phyloP scores from a whole-genome alignment of 805 yeast species.

The Huiozyma sinensis region DNA sequence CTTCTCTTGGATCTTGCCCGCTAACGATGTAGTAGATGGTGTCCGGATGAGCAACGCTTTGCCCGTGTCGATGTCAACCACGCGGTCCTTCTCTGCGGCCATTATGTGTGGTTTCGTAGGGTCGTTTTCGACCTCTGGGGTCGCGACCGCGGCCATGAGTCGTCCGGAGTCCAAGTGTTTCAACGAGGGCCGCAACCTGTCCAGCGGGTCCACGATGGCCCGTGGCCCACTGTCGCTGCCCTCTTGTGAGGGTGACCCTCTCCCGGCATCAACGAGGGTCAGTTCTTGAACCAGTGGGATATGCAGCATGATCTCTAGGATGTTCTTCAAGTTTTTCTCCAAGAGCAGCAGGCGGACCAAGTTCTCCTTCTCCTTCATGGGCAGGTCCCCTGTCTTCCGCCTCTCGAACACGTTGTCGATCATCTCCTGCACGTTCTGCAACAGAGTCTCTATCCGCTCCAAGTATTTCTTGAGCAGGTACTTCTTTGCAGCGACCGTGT shows the following conservation, averaged over 20 bases:
- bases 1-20: slow-evolving; percentile 68
- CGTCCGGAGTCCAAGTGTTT: slow-evolving; percentile 16
- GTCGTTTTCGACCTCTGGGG: slow-evolving; percentile 47
- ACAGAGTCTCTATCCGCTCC: slow-evolving; percentile 30
- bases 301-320: slow-evolving; percentile 29
- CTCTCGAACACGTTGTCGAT: slow-evolving; percentile 48
- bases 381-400: slow-evolving; percentile 43
- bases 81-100: background rate
- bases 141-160: slow-evolving; percentile 19
- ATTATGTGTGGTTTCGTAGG: slow-evolving; percentile 26
- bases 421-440: slow-evolving; percentile 34
- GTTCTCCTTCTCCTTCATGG: slow-evolving; percentile 64
- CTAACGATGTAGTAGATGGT: slow-evolving; percentile 52
- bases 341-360: slow-evolving; percentile 56
- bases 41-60: slow-evolving; percentile 51
- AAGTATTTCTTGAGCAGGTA: slow-evolving; percentile 32
- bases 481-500: slow-evolving; percentile 16
- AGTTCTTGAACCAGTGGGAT: slow-evolving; percentile 16
- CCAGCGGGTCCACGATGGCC: background rate
- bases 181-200: slow-evolving; percentile 6
- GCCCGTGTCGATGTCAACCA: slow-evolving; percentile 30
- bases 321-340: slow-evolving; percentile 57
- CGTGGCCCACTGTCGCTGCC: slow-evolving; percentile 4
- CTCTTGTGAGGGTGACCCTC: background rate
- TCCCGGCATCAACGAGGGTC: background rate